Percentiles rank a stretch among this genome's conserved stretches.
Conservation (phyloP, 2,329 filamentous ascomycete species). For the Colletotrichum musicola region DNA sequence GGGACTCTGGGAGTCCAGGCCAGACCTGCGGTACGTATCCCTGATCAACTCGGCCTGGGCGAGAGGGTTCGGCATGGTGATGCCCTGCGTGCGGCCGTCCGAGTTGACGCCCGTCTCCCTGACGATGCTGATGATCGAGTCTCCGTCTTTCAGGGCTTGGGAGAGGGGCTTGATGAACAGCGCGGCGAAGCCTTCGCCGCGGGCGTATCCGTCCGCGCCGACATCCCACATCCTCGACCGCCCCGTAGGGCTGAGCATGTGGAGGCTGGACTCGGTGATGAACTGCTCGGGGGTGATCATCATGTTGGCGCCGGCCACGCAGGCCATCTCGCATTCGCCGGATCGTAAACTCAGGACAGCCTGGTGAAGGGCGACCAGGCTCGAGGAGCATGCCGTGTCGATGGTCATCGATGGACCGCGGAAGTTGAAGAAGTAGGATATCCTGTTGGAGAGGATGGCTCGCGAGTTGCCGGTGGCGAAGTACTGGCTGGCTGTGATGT, state of each 20-base stretch:
- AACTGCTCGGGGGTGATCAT: slow-evolving; percentile 38
- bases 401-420: slow-evolving; percentile 56
- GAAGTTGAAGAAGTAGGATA: slow-evolving; percentile 57
- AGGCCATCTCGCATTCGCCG: slow-evolving; percentile 48
- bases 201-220: slow-evolving; percentile 60
- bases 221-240: slow-evolving; percentile 54
- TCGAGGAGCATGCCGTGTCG: slow-evolving; percentile 61
- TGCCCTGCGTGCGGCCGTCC: slow-evolving; percentile 57
- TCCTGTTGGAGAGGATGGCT: slow-evolving; percentile 54
- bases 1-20: slow-evolving; percentile 47
- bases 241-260: slow-evolving; percentile 46
- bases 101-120: slow-evolving; percentile 53
- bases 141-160: slow-evolving; percentile 56
- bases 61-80: slow-evolving; percentile 50
- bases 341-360: slow-evolving; percentile 52
- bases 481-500: slow-evolving; percentile 44
- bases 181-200: slow-evolving; percentile 59
- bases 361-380: slow-evolving; percentile 56
- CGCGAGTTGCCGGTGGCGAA: slow-evolving; percentile 50
- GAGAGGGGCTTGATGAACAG: slow-evolving; percentile 57
- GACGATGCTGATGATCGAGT: slow-evolving; percentile 52
- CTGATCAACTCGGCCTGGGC: slow-evolving; percentile 56
- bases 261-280: slow-evolving; percentile 42
- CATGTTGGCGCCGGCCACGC: slow-evolving; percentile 50
- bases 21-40: slow-evolving; percentile 52